Conservation (phyloP, 345 rosid species). For the Luvunga scandens region DNA sequence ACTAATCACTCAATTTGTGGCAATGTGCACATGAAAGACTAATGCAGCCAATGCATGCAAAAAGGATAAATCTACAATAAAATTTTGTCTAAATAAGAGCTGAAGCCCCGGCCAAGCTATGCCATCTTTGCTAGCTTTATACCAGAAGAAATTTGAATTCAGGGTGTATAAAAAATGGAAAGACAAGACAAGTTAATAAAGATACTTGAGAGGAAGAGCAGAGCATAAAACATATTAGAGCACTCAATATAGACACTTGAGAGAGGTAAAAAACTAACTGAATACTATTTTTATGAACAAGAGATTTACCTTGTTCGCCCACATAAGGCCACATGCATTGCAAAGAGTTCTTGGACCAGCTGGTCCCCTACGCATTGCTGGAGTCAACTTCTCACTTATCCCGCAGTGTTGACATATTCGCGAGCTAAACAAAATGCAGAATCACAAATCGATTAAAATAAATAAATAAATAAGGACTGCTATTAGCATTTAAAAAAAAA, state of each 20-base stretch:
- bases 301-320: conserved; percentile 37
- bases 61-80: background rate
- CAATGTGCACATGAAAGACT: background rate
- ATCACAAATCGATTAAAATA: background rate
- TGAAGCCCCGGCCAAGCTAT: background rate
- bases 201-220: background rate
- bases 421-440: conserved; percentile 18
- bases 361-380: conserved; percentile 42
- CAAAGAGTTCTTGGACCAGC: conserved; percentile 41
- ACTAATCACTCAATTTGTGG: background rate
- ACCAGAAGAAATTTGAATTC: background rate
- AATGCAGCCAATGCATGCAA: background rate
- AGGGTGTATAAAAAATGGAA: background rate
- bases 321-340: conserved; percentile 43
- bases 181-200: background rate
- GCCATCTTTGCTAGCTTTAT: background rate
- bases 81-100: background rate
- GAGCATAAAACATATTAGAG: background rate
- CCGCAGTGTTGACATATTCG: conserved; percentile 35
- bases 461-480: background rate
- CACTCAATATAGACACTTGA: background rate
- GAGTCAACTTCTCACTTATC: conserved; percentile 31
- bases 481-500: background rate
- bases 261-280: background rate
- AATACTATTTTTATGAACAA: background rate